Conservation (phyloP, 2,329 filamentous ascomycete genomes). For the Podosphaera fusca region DNA sequence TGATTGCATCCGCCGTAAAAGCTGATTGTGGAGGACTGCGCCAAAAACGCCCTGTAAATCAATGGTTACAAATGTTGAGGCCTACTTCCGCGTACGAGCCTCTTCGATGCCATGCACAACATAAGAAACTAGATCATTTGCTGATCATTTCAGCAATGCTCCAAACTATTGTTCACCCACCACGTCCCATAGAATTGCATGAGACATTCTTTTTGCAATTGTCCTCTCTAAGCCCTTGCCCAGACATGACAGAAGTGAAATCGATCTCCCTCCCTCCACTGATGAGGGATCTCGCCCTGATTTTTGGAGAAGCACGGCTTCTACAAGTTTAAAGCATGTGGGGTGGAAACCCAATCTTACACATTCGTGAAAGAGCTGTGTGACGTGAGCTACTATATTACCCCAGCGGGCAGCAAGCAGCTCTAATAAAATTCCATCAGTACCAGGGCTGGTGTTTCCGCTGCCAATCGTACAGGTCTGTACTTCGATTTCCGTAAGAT, state of each 20-base stretch:
- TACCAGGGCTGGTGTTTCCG: neutral
- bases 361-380: neutral
- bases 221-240: neutral
- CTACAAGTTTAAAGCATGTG: neutral
- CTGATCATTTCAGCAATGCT: neutral
- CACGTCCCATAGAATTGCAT: neutral
- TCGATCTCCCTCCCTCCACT: neutral
- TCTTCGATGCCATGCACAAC: neutral
- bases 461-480: neutral
- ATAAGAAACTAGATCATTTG: neutral
- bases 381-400: neutral
- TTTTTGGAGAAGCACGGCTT: neutral
- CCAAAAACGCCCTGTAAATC: neutral
- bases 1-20: neutral
- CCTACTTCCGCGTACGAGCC: neutral
- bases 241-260: neutral
- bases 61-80: neutral
- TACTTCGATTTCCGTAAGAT: neutral
- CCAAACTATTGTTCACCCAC: neutral
- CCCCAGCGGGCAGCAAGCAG: neutral
- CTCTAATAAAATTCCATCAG: neutral
- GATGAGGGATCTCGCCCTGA: neutral
- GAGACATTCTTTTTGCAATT: neutral
- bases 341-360: neutral
- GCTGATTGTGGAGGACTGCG: neutral